Conservation (phyloP, 345 rosid species). For the Xanthoceras sorbifolium region DNA sequence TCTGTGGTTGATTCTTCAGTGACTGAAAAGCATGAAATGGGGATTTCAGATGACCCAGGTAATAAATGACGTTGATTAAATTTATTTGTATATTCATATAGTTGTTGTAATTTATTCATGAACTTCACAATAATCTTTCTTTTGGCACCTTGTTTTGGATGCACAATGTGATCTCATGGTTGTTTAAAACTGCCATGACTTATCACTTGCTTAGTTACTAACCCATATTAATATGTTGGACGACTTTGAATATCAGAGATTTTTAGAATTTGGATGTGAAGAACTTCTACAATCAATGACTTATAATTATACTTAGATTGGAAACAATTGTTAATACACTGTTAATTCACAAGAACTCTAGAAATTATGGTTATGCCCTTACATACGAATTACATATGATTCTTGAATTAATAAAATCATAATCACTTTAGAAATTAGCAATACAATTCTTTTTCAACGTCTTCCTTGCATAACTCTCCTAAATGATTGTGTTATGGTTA, state of each 20-base stretch:
- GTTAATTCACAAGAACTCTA: not conserved
- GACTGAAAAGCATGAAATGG: conserved; percentile 78
- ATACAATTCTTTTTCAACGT: not conserved
- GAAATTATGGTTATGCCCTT: not conserved
- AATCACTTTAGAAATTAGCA: not conserved
- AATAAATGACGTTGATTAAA: conserved; percentile 15
- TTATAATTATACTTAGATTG: not conserved
- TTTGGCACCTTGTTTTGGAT: not conserved
- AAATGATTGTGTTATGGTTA: not conserved
- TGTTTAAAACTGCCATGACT: too few species aligned
- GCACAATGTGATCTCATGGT: not conserved
- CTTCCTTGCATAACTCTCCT: not conserved
- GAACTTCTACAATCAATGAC: not conserved
- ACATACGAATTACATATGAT: not conserved
- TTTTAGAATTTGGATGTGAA: not conserved
- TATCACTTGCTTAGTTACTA: not conserved
- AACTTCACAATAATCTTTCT: not conserved
- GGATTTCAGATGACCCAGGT: conserved; percentile 78
- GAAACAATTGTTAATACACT: not conserved
- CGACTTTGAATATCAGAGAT: not conserved
- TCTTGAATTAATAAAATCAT: not conserved
- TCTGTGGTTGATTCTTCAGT: conserved; percentile 89
- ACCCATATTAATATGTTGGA: not conserved
- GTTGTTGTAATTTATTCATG: not conserved
- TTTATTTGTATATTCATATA: not conserved